These are phyloP conservation scores for Fusarium ramigenum DNA, from an alignment of 2,329 filamentous ascomycete genomes.

Conservation along the genomic window DNA sequence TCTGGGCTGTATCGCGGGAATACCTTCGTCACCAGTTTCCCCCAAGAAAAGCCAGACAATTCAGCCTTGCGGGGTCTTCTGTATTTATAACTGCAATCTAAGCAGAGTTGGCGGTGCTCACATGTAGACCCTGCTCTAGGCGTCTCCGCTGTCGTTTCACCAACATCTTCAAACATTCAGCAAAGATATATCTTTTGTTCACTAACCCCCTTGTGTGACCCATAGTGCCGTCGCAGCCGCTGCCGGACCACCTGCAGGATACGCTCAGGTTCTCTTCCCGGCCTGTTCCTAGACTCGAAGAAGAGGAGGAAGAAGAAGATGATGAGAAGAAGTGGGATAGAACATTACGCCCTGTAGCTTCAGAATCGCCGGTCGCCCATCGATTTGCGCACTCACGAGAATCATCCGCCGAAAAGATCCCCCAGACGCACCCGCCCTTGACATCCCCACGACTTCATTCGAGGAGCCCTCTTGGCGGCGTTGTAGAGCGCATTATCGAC, in stretches of 20 bases:
- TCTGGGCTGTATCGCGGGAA: slow-evolving; percentile 37
- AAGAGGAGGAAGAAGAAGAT: slow-evolving; percentile 57
- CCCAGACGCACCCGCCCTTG: slow-evolving; percentile 44
- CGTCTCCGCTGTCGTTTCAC: slow-evolving; percentile 33
- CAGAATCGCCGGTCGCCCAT: slow-evolving; percentile 53
- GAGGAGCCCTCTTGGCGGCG: slow-evolving; percentile 53
- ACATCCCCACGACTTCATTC: slow-evolving; percentile 53
- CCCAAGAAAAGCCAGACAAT: neutral
- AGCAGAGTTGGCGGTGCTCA: slow-evolving; percentile 1
- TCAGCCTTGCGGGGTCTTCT: neutral
- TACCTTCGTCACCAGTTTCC: slow-evolving; percentile 30
- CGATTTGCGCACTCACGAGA: slow-evolving; percentile 64
- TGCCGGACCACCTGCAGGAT: slow-evolving; percentile 65
- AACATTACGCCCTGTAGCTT: slow-evolving; percentile 57
- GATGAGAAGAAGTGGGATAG: slow-evolving; percentile 61
- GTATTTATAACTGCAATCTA: neutral
- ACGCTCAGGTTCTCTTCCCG: slow-evolving; percentile 62
- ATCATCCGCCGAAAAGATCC: slow-evolving; percentile 66
- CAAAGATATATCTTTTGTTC: slow-evolving; percentile 30
- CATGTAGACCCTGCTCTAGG: slow-evolving; percentile 18
- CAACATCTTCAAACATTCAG: slow-evolving; percentile 28
- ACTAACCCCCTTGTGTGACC: slow-evolving; percentile 41
- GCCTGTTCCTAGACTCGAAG: slow-evolving; percentile 61
- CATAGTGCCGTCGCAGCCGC: slow-evolving; percentile 67
- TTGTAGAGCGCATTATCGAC: slow-evolving; percentile 64